Base-by-base conservation (phyloP, 768 basidiomycete genomes). In the Fibroporia radiculosa region DNA sequence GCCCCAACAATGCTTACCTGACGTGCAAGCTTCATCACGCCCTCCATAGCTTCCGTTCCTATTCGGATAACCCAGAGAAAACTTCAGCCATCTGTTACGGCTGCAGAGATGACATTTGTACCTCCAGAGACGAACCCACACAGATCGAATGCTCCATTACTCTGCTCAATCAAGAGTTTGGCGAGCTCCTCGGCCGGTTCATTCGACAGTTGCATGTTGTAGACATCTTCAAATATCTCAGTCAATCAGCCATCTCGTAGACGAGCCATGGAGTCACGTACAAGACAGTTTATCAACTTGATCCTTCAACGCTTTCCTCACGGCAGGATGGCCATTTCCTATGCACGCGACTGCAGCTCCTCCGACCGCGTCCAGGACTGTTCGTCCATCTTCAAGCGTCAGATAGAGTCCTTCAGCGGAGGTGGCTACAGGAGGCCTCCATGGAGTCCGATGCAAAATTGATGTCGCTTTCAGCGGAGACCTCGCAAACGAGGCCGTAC, bases 21-120 rank as follows among this genome's bases (percentile, higher is more conserved):
- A 55, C 82, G 75, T 24, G 81, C 77, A 2, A 89, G 72, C 63
- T 93, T 93, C 44, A 92, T 70, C n/a, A 78, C 82, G 46, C 78
- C 75, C 51, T 93, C 91, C 84, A 91, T 86, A 0, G 90, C 89
- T 62, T 93, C 91, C 2, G 89, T 84, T 38, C 89, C 88, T 90
- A 42, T 22, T 16, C 35, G 20, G 4, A 18, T 16, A 28, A 34
- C 22, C 23, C 5, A n/a, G n/a, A n/a, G n/a, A n/a, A n/a, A n/a
- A n/a, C 16, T 43, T 10, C 22, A 41, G 37, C 27, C 36, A 48
- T 42, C 27, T 44, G 25, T 3, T 37, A 22, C 10, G 36, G 48
- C 35, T 37, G 27, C 41, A 6, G 2, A 36, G 24, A 20, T 29
- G 18, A 34, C 3, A 29, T 23, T 55, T 68, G 46, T 53, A 76